phyloP scores from a whole-genome alignment of 1,284 basidiomycete genomes.

The Irpex lacteus region DNA sequence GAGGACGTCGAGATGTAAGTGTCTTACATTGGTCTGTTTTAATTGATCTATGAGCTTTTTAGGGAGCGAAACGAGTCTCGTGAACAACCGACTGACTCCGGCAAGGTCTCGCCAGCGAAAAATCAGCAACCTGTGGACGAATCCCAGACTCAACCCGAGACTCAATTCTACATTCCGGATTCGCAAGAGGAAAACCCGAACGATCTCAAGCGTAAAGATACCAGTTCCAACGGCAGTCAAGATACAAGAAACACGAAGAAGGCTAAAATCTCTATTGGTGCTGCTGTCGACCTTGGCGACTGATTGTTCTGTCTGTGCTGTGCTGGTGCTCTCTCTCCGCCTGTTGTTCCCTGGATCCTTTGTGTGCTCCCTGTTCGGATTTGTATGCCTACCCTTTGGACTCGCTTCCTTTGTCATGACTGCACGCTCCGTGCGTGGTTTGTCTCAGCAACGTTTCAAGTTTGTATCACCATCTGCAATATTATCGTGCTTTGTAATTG shows the following conservation, averaged over 20 bases:
- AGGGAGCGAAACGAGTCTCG: not conserved
- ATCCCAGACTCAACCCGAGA: slow-evolving; percentile 54
- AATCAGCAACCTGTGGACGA: slow-evolving; percentile 1
- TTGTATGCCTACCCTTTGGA: too few species aligned
- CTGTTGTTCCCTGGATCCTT: not conserved
- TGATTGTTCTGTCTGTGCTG: slow-evolving; percentile 15
- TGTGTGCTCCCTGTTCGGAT: not conserved
- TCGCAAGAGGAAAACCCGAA: slow-evolving; percentile 9
- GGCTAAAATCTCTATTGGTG: slow-evolving; percentile 38
- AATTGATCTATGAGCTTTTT: not conserved
- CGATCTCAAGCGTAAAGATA: slow-evolving; percentile 29
- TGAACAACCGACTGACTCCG: too few species aligned
- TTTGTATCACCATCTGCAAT: too few species aligned
- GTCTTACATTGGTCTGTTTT: not conserved
- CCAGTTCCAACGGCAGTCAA: slow-evolving; percentile 10
- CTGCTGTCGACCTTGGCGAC: slow-evolving; percentile 38
- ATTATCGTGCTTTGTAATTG: too few species aligned
- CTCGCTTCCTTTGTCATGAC: too few species aligned
- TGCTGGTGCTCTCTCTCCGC: not conserved
- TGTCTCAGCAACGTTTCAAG: too few species aligned
- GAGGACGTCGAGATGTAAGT: slow-evolving; percentile 22
- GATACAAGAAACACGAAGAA: slow-evolving; percentile 29
- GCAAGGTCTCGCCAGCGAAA: not conserved
- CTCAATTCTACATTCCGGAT: slow-evolving; percentile 30
- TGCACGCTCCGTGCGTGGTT: too few species aligned